phyloP scores from a whole-genome alignment of 192 early-diverging fungal species.

The Backusella liffmaniae region DNA sequence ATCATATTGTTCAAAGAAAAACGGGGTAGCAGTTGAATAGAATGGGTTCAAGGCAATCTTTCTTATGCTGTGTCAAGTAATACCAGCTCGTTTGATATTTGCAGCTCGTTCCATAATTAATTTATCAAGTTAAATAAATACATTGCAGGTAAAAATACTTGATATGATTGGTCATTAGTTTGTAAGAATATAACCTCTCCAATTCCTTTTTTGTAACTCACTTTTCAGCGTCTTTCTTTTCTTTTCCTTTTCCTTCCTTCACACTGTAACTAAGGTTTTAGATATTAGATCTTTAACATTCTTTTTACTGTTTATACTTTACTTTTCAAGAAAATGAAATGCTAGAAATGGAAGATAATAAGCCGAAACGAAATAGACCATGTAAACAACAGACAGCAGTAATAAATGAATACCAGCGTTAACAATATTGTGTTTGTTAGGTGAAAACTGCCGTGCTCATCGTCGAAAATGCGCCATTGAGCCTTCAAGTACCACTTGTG shows the following conservation, averaged over 20 bases:
- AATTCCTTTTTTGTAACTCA: not conserved
- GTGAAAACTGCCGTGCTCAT: conserved; percentile 26
- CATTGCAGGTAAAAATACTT: not conserved
- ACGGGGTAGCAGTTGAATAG: not conserved
- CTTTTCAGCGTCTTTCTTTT: no score
- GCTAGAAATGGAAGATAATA: conserved; percentile 4
- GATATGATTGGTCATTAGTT: not conserved
- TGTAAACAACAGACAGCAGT: conserved; percentile 7
- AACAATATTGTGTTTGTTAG: not conserved
- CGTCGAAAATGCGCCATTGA: conserved; percentile 18
- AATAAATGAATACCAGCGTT: not conserved
- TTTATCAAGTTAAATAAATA: not conserved
- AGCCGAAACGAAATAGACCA: conserved; percentile 19
- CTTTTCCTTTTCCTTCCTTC: not conserved
- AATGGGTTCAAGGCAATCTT: not conserved
- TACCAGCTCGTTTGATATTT: not conserved
- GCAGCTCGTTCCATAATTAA: not conserved
- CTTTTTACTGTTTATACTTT: not conserved
- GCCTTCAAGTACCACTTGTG: not conserved
- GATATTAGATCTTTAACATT: not conserved
- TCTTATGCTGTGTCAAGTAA: not conserved
- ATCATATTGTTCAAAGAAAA: not conserved
- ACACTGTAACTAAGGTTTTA: not conserved
- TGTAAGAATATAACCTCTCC: not conserved
- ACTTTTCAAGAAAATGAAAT: not conserved